Percentiles rank a stretch among this genome's conserved stretches.
phyloP scores from a whole-genome alignment of 2,329 filamentous ascomycete genomes.

The Pseudocercospora crystallina region DNA sequence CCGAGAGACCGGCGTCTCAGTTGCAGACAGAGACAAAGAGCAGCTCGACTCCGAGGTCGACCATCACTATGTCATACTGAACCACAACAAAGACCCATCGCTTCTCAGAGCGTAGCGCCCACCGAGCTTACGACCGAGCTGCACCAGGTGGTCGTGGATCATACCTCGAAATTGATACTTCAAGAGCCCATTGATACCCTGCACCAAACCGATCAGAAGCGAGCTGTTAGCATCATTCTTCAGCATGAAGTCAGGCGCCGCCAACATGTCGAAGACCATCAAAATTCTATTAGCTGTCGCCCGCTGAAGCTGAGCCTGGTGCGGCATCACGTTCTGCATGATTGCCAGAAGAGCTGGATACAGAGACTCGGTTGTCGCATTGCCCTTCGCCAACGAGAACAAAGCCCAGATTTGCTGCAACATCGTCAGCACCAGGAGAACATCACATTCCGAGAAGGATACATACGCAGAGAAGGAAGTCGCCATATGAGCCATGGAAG shows the following conservation, averaged over 20 bases:
- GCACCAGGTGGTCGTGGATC: slow-evolving; percentile 10
- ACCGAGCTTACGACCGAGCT: not conserved
- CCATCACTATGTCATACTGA: too few relatives aligned
- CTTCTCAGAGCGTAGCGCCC: not conserved
- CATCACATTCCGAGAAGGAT: not conserved
- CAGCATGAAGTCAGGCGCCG: slow-evolving; percentile 84
- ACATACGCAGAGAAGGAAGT: slow-evolving; percentile 85
- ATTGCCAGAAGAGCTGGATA: slow-evolving; percentile 90
- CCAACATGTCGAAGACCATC: slow-evolving; percentile 89
- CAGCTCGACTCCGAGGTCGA: too few relatives aligned
- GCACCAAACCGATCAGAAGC: slow-evolving; percentile 76
- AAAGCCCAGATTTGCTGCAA: slow-evolving; percentile 81
- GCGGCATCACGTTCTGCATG: slow-evolving; percentile 88
- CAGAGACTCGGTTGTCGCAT: slow-evolving; percentile 69
- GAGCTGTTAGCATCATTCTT: slow-evolving; percentile 89
- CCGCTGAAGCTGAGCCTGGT: slow-evolving; percentile 73
- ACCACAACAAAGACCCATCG: too few relatives aligned
- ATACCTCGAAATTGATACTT: slow-evolving; percentile 65
- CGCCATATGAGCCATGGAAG: slow-evolving; percentile 87
- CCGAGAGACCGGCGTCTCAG: too few relatives aligned
- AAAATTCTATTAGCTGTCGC: slow-evolving; percentile 78
- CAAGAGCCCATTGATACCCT: slow-evolving; percentile 84
- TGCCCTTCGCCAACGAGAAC: slow-evolving; percentile 83
- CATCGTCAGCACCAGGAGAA: slow-evolving; percentile 9
- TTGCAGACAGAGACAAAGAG: too few relatives aligned